Percentiles rank a stretch among this genome's conserved stretches.
phyloP scores from a whole-genome alignment of 2,329 filamentous ascomycete species.

The Cladosporium sphaerospermum region DNA sequence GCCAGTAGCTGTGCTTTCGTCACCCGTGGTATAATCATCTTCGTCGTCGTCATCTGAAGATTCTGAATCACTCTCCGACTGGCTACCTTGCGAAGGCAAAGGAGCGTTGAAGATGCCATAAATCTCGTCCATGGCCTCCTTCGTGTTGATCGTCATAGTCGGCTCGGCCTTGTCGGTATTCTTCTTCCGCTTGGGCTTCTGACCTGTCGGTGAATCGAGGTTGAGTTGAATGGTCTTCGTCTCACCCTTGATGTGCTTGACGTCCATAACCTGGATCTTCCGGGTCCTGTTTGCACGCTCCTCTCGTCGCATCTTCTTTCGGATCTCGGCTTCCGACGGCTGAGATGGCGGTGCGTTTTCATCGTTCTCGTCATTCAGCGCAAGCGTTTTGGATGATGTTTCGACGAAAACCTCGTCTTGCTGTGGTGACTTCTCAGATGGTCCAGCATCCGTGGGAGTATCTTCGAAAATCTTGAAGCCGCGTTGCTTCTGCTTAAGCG shows the following conservation, averaged over 20 bases:
- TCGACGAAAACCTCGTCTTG: constrained; percentile 22
- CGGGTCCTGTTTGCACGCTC: constrained; percentile 45
- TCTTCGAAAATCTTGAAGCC: constrained; percentile 32
- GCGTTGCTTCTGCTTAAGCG: constrained; percentile 21
- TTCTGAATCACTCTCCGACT: constrained; percentile 14
- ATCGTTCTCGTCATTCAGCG: constrained; percentile 39
- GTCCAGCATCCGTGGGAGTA: constrained; percentile 14
- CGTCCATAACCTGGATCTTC: constrained; percentile 69
- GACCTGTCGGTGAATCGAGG: constrained; percentile 78
- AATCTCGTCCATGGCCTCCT: constrained; percentile 91
- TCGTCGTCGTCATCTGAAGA: constrained; percentile 57
- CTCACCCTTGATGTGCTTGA: constrained; percentile 65
- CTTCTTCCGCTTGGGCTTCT: constrained; percentile 76
- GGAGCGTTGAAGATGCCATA: constrained; percentile 96
- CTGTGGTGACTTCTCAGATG: constrained; percentile 7
- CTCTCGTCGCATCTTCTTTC: constrained; percentile 43
- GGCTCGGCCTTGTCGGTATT: constrained; percentile 66
- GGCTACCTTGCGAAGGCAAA: constrained; percentile 46
- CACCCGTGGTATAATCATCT: constrained; percentile 78
- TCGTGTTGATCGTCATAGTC: constrained; percentile 98
- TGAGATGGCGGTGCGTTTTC: constrained; percentile 40
- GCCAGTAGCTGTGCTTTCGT: constrained; percentile 72
- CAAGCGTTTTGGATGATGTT: constrained; percentile 25
- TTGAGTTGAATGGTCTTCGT: constrained; percentile 87
- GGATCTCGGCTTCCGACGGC: constrained; percentile 33